phyloP scores from a whole-genome alignment of 495 filamentous ascomycete species.

The Neurospora tetraspora region DNA sequence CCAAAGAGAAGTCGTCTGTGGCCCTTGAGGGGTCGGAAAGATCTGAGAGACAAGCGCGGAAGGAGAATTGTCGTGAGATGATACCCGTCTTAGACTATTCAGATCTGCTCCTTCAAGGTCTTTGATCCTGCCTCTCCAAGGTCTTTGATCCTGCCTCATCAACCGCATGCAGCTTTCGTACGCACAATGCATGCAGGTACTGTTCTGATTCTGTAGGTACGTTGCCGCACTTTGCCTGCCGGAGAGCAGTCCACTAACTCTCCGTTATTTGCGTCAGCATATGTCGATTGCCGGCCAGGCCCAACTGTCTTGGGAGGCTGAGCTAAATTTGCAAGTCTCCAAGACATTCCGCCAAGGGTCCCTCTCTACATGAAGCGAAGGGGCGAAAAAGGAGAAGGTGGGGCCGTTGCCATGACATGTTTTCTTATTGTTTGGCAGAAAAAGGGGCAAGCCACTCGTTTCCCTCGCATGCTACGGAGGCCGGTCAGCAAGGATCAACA shows the following conservation, averaged over 20 bases:
- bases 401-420: neutral
- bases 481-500: neutral
- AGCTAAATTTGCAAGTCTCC: neutral
- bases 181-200: neutral
- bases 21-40: neutral
- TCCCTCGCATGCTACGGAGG: neutral
- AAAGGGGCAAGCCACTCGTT: neutral
- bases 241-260: neutral
- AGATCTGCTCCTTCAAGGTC: neutral
- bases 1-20: neutral
- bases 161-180: neutral
- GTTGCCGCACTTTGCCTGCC: neutral
- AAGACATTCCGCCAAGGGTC: neutral
- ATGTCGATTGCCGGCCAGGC: neutral
- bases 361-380: neutral
- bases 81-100: neutral
- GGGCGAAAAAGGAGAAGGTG: neutral
- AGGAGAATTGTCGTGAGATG: neutral
- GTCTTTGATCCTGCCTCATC: neutral
- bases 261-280: neutral
- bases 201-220: neutral
- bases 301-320: neutral
- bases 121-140: neutral
- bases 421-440: neutral
- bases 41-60: neutral